Evolutionary conservation across 257 asterid species (phyloP), one percentile per base, ranked within the genome.

Genomic region (Nicotiana undulata): DNA sequence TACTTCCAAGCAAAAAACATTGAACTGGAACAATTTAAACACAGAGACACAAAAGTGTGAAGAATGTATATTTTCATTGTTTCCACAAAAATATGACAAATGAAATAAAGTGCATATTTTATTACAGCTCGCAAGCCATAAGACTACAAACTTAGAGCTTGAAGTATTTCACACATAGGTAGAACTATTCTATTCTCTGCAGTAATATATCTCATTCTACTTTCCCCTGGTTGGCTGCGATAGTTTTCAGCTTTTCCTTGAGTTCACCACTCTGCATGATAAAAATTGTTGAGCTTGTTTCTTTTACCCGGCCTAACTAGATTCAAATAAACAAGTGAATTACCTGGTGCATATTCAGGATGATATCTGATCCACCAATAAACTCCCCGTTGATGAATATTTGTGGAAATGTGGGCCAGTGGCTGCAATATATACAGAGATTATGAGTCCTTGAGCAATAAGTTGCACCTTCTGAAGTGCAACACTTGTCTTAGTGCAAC

Each of bases 341-440:
- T 83, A 95, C 99, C 99, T 95, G 86, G 84, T 95, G 99, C 99
- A 95, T 92, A 83, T 81, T 91, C 53, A 95, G 96, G 85, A 95
- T 87, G 91, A 95, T 95, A 87, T 95, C 99, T 56, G 99, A 95
- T 83, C 99, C 99, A 79, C 99, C 99, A 29, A 95, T 63, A 81
- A 95, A 95, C 88, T 93, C 98, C 40, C 97, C 97, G 0, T 90
- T 87, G 93, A 95, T 91, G 86, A 95, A 95, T 89, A 95, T 91
- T 78, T 95, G 98, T 40, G 98, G 99, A 86, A 95, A 95, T 63
- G 99, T 95, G 18, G 99, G 99, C 98, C 99, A 95, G 88, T 89
- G 92, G 92, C 99, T 95, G 89, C 89, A 86, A 81, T 75, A 31
- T 22, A 28, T 18, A 52, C 46, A 76, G 12, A 56, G 9, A 26